phyloP scores from a whole-genome alignment of 768 basidiomycete species.

The Obba rivulosa region DNA sequence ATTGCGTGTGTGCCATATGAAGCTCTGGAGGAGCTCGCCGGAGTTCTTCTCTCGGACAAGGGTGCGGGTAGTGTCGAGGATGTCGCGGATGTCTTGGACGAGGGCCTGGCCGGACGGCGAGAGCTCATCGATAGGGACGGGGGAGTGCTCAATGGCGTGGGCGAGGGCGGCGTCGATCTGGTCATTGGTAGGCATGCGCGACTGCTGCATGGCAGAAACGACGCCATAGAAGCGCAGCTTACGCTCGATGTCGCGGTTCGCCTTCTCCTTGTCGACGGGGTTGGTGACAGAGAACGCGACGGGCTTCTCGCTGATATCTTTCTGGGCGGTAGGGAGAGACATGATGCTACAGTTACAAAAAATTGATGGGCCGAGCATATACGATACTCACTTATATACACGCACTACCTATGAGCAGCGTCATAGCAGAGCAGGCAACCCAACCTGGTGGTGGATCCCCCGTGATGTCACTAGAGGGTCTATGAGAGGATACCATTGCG shows the following conservation, averaged over 20 bases:
- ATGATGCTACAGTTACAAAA: slow-evolving; percentile 54
- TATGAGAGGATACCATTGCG: too few relatives aligned
- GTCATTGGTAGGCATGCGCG: slow-evolving; percentile 73
- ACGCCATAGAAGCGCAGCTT: slow-evolving; percentile 82
- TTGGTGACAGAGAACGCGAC: slow-evolving; percentile 52
- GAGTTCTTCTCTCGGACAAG: slow-evolving; percentile 79
- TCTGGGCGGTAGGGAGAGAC: slow-evolving; percentile 59
- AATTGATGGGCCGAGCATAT: too few relatives aligned
- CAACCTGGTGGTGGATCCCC: too few relatives aligned
- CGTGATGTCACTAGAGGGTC: too few relatives aligned
- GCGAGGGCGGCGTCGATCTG: slow-evolving; percentile 73
- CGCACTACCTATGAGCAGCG: too few relatives aligned
- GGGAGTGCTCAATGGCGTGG: slow-evolving; percentile 53
- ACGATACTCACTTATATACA: too few relatives aligned
- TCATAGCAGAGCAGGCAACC: too few relatives aligned
- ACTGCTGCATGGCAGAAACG: slow-evolving; percentile 74
- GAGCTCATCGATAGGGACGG: slow-evolving; percentile 59
- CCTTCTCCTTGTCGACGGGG: slow-evolving; percentile 54
- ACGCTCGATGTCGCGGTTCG: slow-evolving; percentile 73
- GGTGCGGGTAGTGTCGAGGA: slow-evolving; percentile 65
- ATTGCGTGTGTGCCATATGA: slow-evolving; percentile 73
- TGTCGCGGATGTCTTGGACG: slow-evolving; percentile 66
- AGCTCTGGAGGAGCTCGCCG: slow-evolving; percentile 92
- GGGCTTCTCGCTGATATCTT: slow-evolving; percentile 61
- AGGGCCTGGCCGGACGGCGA: slow-evolving; percentile 75